These are phyloP conservation scores for Phytophthora pisi DNA, from an alignment of 352 stramenopile species.

Conservation along the genomic window DNA sequence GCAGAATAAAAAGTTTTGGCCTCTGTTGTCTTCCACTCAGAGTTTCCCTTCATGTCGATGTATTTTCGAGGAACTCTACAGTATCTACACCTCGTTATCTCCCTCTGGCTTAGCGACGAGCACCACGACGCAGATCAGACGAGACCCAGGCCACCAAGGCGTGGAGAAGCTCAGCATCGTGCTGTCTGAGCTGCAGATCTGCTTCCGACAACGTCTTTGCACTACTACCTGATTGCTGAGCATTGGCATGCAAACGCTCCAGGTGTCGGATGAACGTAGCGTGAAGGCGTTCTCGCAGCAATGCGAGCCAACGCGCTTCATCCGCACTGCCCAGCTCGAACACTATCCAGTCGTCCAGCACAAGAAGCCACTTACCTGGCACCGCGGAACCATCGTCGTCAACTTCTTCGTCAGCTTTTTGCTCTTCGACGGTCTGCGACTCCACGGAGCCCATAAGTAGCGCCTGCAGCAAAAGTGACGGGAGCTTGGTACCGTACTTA, in stretches of 20 bases:
- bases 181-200: conserved; percentile 38
- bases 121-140: conserved; percentile 41
- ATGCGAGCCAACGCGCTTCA: conserved; percentile 54
- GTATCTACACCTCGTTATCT: background rate
- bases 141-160: conserved; percentile 59
- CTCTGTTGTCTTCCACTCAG: background rate
- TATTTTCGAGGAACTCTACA: background rate
- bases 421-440: conserved; percentile 39
- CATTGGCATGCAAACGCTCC: conserved; percentile 53
- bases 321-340: conserved; percentile 53
- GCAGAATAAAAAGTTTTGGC: background rate
- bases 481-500: conserved; percentile 75
- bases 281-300: conserved; percentile 62
- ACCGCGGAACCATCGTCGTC: conserved; percentile 7
- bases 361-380: conserved; percentile 47
- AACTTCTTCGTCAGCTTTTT: conserved; percentile 17
- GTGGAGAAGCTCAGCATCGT: conserved; percentile 62
- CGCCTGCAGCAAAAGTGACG: conserved; percentile 59
- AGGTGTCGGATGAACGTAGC: conserved; percentile 73
- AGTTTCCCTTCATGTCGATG: background rate
- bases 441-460: conserved; percentile 69
- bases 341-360: conserved; percentile 81
- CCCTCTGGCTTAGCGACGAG: conserved; percentile 1
- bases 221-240: conserved; percentile 21
- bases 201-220: conserved; percentile 3